Evolutionary conservation across 768 basidiomycete species (phyloP).

Genomic region (Phanerochaete carnosa): DNA sequence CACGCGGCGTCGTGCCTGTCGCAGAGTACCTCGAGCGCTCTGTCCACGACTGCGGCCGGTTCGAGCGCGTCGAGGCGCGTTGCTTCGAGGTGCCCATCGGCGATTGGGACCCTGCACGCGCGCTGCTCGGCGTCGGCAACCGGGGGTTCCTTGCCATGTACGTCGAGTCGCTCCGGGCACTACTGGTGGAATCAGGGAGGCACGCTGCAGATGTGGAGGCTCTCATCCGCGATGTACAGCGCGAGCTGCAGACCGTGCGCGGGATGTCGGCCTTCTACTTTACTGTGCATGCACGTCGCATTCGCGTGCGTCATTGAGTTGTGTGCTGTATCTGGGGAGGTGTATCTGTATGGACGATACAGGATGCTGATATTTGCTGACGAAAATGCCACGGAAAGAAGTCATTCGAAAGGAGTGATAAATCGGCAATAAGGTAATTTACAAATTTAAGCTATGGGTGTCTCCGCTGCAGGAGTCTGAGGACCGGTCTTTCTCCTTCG

Average conservation of each 20-base stretch:
- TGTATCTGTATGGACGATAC: too few relatives aligned
- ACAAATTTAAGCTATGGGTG: background rate
- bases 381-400: too few relatives aligned
- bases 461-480: background rate
- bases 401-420: background rate
- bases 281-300: slow-evolving; percentile 42
- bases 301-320: background rate
- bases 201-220: slow-evolving; percentile 29
- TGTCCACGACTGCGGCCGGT: slow-evolving; percentile 35
- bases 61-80: slow-evolving; percentile 36
- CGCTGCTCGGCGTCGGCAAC: slow-evolving; percentile 39
- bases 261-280: slow-evolving; percentile 50
- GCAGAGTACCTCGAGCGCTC: slow-evolving; percentile 35
- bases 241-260: slow-evolving; percentile 42
- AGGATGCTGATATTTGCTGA: too few relatives aligned
- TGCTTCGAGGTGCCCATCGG: slow-evolving; percentile 53
- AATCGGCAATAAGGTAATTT: background rate
- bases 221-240: slow-evolving; percentile 39
- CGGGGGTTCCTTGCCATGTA: slow-evolving; percentile 36
- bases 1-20: slow-evolving; percentile 36
- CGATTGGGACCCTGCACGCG: slow-evolving; percentile 41
- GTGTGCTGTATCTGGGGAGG: too few relatives aligned
- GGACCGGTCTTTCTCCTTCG: background rate
- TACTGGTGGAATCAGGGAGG: slow-evolving; percentile 40
- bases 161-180: slow-evolving; percentile 44